Percentiles rank a stretch among this genome's conserved stretches.
Conservation (phyloP, 768 basidiomycete species). For the Lyophyllum semitale region DNA sequence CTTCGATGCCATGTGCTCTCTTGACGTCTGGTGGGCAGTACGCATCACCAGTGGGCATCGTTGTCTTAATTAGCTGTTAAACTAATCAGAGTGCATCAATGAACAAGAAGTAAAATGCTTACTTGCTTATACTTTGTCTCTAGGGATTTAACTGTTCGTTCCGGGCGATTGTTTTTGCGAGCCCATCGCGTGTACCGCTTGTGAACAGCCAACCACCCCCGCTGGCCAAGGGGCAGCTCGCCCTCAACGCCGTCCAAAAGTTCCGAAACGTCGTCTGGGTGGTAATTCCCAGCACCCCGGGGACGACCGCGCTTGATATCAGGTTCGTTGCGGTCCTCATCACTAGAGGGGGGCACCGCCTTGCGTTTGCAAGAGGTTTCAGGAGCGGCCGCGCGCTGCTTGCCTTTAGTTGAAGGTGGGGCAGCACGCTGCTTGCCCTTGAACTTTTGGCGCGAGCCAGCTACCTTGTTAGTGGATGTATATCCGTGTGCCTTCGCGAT, state of each 20-base stretch:
- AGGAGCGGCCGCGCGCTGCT: not conserved
- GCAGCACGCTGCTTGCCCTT: too few relatives aligned
- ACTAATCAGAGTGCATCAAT: not conserved
- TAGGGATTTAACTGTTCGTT: constrained; percentile 15
- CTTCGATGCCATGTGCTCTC: not conserved
- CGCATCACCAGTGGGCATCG: constrained; percentile 5
- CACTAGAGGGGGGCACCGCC: not conserved
- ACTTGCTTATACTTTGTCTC: constrained; percentile 28
- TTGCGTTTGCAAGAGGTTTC: not conserved
- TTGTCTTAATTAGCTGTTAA: not conserved
- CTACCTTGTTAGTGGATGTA: not conserved
- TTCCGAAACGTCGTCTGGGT: constrained; percentile 9
- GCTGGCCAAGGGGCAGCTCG: constrained; percentile 20
- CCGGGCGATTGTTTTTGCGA: constrained; percentile 6
- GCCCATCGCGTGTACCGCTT: constrained; percentile 18
- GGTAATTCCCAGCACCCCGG: constrained; percentile 20
- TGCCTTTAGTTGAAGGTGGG: too few relatives aligned
- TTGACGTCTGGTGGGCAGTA: constrained; percentile 7
- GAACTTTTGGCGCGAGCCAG: not conserved
- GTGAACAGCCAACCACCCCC: constrained; percentile 19
- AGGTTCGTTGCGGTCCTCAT: constrained; percentile 1
- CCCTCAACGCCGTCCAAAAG: constrained; percentile 17
- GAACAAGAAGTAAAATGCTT: not conserved
- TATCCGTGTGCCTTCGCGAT: constrained; percentile 8
- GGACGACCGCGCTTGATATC: constrained; percentile 12